Conservation (phyloP, 192 early-diverging fungal genomes). For the Funneliformis geosporum region DNA sequence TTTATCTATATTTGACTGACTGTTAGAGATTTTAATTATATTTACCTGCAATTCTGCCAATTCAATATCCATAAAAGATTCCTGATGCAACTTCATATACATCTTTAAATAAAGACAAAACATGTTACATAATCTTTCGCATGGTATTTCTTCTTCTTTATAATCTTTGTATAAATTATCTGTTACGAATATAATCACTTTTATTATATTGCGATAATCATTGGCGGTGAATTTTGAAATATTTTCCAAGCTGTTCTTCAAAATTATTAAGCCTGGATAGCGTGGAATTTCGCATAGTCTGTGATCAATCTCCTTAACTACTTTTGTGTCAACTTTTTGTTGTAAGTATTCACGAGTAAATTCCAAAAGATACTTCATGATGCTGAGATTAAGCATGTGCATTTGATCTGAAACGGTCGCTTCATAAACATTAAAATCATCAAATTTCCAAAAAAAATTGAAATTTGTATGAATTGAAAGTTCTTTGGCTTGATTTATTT, state of each 20-base stretch:
- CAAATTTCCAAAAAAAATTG: not conserved
- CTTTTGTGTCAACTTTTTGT: not conserved
- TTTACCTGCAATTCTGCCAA: conserved; percentile 31
- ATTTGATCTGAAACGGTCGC: not conserved
- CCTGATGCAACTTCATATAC: not conserved
- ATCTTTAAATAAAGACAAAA: not conserved
- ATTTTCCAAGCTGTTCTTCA: not conserved
- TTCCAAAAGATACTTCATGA: not conserved
- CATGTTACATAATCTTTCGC: not conserved
- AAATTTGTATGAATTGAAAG: not conserved
- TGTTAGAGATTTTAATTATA: conserved; percentile 17
- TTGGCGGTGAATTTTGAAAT: not conserved
- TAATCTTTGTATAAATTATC: not conserved
- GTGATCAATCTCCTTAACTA: not conserved
- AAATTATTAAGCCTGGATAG: not conserved
- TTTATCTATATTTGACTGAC: too few relatives aligned
- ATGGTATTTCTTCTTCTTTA: not conserved
- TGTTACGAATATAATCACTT: not conserved
- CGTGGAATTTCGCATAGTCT: not conserved
- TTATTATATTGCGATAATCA: not conserved
- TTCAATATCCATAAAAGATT: not conserved
- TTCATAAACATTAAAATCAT: not conserved
- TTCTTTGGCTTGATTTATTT: not conserved
- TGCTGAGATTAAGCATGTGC: not conserved
- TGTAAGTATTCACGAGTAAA: not conserved